A percentile compares a stretch with the other conserved stretches of the same genome.
Evolutionary conservation across 176 grass and related monocot species (phyloP).

Genomic region (Typha latifolia): DNA sequence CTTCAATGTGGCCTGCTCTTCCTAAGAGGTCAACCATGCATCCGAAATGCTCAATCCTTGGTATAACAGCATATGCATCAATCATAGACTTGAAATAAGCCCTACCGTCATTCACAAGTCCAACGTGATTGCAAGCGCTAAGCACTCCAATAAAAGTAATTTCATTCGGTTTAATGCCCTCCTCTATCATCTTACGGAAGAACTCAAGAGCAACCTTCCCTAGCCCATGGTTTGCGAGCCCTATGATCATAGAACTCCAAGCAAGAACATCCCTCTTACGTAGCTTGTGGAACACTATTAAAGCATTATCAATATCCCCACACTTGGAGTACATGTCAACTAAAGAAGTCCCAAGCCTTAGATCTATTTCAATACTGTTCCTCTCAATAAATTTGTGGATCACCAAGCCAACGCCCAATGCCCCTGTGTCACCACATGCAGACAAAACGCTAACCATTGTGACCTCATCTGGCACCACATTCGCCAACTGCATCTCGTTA

Average conservation of each 20-base stretch:
- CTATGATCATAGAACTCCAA: constrained; percentile 59
- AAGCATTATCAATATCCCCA: constrained; percentile 29
- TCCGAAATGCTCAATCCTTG: constrained; percentile 52
- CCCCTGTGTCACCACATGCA: constrained; percentile 34
- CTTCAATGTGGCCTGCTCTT: constrained; percentile 46
- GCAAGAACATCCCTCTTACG: constrained; percentile 38
- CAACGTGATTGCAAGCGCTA: constrained; percentile 44
- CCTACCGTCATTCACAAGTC: constrained; percentile 56
- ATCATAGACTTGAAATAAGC: constrained; percentile 43
- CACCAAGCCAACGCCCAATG: constrained; percentile 23
- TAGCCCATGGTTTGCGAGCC: constrained; percentile 58
- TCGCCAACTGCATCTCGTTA: constrained; percentile 15
- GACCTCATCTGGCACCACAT: constrained; percentile 35
- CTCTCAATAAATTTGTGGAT: constrained; percentile 36
- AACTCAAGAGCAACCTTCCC: constrained; percentile 42
- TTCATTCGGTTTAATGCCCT: constrained; percentile 44
- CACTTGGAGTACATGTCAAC: constrained; percentile 28
- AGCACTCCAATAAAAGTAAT: constrained; percentile 59
- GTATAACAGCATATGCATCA: constrained; percentile 29
- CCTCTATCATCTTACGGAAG: constrained; percentile 45
- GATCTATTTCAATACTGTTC: constrained; percentile 30
- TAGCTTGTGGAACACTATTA: constrained; percentile 29
- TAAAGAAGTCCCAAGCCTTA: constrained; percentile 51
- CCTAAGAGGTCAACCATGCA: constrained; percentile 71
- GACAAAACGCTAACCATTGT: constrained; percentile 55